Conservation (phyloP, 192 early-diverging fungal species). For the Linnemannia elongata region DNA sequence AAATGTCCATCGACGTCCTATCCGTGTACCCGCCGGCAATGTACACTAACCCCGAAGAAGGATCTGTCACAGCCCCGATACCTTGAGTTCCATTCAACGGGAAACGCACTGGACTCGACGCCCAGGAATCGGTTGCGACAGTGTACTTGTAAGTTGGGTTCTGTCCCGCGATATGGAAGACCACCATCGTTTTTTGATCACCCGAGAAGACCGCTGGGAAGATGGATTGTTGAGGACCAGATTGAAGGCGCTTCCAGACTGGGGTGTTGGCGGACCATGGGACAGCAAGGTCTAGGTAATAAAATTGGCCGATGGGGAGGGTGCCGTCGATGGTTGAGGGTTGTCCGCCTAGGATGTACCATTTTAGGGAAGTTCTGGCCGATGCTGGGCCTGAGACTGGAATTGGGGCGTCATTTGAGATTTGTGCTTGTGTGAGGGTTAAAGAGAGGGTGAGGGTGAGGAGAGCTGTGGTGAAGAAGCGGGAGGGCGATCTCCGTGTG, state of each 20-base stretch:
- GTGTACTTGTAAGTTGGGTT: conserved; percentile 8
- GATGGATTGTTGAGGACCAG: conserved; percentile 13
- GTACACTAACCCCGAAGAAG: conserved; percentile 19
- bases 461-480: background rate
- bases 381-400: background rate
- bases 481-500: background rate
- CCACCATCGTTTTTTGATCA: conserved; percentile 30
- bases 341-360: conserved; percentile 13
- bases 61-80: conserved; percentile 43
- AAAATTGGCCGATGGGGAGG: conserved; percentile 12
- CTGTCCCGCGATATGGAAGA: conserved; percentile 13
- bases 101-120: background rate
- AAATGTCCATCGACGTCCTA: conserved; percentile 20
- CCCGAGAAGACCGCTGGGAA: conserved; percentile 26
- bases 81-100: conserved; percentile 7
- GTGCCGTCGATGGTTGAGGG: background rate
- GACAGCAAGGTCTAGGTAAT: conserved; percentile 22
- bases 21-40: conserved; percentile 37
- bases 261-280: conserved; percentile 24
- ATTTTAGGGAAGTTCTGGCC: conserved; percentile 19
- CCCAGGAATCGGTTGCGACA: conserved; percentile 17
- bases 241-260: conserved; percentile 24
- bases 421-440: background rate
- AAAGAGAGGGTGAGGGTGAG: background rate
- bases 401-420: background rate